phyloP scores from a whole-genome alignment of 2,329 filamentous ascomycete genomes.

The Arthroderma uncinatum region DNA sequence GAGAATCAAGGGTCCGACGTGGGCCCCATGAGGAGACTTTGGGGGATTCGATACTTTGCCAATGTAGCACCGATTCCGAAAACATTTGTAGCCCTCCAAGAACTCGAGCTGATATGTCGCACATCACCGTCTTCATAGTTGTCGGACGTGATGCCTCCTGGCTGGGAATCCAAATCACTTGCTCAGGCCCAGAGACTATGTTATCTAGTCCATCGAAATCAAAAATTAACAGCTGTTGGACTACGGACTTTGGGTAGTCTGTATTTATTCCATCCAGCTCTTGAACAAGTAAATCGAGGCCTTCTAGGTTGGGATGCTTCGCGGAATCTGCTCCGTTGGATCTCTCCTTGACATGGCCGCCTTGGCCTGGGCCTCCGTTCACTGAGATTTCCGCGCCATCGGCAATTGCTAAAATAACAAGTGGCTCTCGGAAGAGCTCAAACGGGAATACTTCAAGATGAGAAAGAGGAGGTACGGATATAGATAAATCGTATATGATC shows the following conservation, averaged over 20 bases:
- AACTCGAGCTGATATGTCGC: conserved; percentile 61
- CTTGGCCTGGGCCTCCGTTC: conserved; percentile 8
- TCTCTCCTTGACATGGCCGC: neutral
- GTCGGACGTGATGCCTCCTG: conserved; percentile 58
- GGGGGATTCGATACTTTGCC: conserved; percentile 68
- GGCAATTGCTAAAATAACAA: conserved; percentile 72
- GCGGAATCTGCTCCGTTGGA: conserved; percentile 12
- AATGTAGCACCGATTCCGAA: conserved; percentile 59
- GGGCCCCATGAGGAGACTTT: conserved; percentile 38
- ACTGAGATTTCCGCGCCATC: conserved; percentile 59
- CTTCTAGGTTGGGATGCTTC: conserved; percentile 29
- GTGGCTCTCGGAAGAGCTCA: conserved; percentile 75
- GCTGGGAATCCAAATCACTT: conserved; percentile 60
- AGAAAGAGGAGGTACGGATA: conserved; percentile 65
- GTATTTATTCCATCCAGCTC: conserved; percentile 62
- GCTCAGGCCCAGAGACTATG: conserved; percentile 48
- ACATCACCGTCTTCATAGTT: conserved; percentile 71
- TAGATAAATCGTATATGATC: conserved; percentile 79
- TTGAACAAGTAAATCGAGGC: conserved; percentile 37
- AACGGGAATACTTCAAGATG: conserved; percentile 76
- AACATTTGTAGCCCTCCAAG: conserved; percentile 65
- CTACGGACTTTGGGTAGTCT: conserved; percentile 61
- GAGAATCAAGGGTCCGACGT: conserved; percentile 42
- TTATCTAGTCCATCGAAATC: conserved; percentile 52
- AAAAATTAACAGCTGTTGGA: conserved; percentile 71